Evolutionary conservation across 495 filamentous ascomycete genomes (phyloP).

Genomic region (Xylaria telfairii): DNA sequence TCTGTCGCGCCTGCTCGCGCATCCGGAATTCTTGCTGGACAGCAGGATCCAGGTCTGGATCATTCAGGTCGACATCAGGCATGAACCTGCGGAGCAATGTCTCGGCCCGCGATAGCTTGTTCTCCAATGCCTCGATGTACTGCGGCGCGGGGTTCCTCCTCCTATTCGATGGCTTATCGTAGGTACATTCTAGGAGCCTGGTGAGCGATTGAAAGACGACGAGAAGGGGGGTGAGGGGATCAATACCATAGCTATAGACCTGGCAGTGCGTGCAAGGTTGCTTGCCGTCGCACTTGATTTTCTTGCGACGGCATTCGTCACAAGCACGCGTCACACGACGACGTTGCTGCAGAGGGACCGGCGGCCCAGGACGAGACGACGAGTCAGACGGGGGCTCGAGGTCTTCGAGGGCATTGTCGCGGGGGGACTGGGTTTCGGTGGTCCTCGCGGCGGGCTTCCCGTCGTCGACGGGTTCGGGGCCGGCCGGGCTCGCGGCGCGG

Average conservation of each 20-base stretch:
- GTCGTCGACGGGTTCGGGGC: constrained; percentile 31
- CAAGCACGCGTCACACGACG: constrained; percentile 89
- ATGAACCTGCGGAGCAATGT: constrained; percentile 77
- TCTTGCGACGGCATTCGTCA: constrained; percentile 96
- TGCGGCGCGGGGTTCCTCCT: constrained; percentile 93
- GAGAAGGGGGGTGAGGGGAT: constrained; percentile 14
- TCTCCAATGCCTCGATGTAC: constrained; percentile 91
- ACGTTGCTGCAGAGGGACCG: constrained; percentile 78
- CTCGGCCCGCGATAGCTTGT: constrained; percentile 82
- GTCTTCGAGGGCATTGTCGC: constrained; percentile 30
- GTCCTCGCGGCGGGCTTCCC: neutral
- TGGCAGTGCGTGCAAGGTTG: constrained; percentile 98
- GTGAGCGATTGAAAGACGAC: neutral
- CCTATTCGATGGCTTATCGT: constrained; percentile 96
- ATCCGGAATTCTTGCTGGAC: constrained; percentile 64
- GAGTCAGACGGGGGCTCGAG: constrained; percentile 34
- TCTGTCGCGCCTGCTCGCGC: constrained; percentile 49
- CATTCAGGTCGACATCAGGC: constrained; percentile 83
- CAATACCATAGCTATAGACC: constrained; percentile 93
- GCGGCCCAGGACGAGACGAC: constrained; percentile 39
- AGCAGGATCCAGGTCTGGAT: constrained; percentile 76
- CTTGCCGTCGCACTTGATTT: constrained; percentile 98
- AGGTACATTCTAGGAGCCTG: constrained; percentile 79
- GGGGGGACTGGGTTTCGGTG: constrained; percentile 15
- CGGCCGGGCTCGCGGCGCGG: constrained; percentile 15